Conservation (phyloP, 768 basidiomycete species). For the Cyathus striatus region DNA sequence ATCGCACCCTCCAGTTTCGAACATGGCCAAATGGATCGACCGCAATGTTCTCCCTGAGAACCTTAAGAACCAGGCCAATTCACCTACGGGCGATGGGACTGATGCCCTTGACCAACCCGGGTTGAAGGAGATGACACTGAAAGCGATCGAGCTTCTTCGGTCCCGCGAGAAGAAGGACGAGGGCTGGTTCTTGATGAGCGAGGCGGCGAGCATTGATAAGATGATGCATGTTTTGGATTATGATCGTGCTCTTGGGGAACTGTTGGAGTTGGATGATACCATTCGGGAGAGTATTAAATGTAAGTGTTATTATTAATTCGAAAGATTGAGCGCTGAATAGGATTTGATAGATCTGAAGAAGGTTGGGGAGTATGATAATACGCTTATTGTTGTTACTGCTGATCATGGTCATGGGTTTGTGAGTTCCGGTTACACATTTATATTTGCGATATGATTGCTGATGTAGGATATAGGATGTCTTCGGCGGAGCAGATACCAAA, state of each 20-base stretch:
- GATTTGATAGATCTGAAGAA: conserved; percentile 29
- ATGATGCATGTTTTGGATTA: conserved; percentile 46
- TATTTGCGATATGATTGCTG: background rate
- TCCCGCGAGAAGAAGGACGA: conserved; percentile 27
- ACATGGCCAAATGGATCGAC: conserved; percentile 41
- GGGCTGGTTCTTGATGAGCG: conserved; percentile 45
- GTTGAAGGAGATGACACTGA: conserved; percentile 43
- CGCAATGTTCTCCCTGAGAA: conserved; percentile 32
- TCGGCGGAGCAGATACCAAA: conserved; percentile 34
- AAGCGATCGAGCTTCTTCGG: conserved; percentile 40
- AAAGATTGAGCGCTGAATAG: background rate
- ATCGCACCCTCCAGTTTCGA: background rate
- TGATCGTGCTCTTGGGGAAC: conserved; percentile 39
- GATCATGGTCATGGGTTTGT: conserved; percentile 45
- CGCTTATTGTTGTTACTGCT: conserved; percentile 39
- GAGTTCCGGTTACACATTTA: conserved; percentile 7
- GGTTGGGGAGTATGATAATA: conserved; percentile 36
- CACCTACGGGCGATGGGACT: conserved; percentile 34
- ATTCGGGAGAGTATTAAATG: conserved; percentile 35
- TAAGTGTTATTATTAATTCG: conserved; percentile 12
- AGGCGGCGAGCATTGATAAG: conserved; percentile 43
- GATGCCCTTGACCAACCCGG: conserved; percentile 40
- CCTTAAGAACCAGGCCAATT: conserved; percentile 28
- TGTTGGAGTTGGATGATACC: conserved; percentile 40
- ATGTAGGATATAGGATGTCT: conserved; percentile 28